Percentiles rank a stretch among this genome's conserved stretches.
Evolutionary conservation across 495 filamentous ascomycete species (phyloP).

Genomic region (Penicillium nucicola): DNA sequence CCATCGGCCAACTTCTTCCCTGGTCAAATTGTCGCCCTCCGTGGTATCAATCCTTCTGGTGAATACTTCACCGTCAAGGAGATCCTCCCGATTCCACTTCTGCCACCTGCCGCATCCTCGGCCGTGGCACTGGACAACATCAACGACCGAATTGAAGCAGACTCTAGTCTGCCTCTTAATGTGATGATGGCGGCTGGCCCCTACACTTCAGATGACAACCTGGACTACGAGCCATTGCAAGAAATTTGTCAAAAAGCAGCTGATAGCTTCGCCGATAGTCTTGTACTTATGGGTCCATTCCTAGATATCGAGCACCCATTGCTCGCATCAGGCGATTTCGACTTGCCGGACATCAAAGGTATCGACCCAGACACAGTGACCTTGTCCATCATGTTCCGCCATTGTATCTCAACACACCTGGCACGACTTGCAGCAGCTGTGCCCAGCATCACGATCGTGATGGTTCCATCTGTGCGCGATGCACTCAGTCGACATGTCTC

Average conservation of each 20-base stretch:
- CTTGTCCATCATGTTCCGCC: slow-evolving; percentile 77
- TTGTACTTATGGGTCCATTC: slow-evolving; percentile 84
- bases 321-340: slow-evolving; percentile 85
- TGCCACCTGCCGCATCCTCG: slow-evolving; percentile 65
- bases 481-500: slow-evolving; percentile 76
- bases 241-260: slow-evolving; percentile 75
- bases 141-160: slow-evolving; percentile 62
- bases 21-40: slow-evolving; percentile 85
- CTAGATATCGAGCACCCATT: slow-evolving; percentile 87
- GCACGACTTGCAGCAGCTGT: slow-evolving; percentile 61
- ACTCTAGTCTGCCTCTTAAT: slow-evolving; percentile 63
- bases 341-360: slow-evolving; percentile 70
- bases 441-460: slow-evolving; percentile 73
- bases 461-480: slow-evolving; percentile 87
- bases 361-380: slow-evolving; percentile 74
- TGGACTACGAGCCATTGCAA: slow-evolving; percentile 81
- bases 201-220: slow-evolving; percentile 86
- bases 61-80: slow-evolving; percentile 78
- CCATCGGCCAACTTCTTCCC: slow-evolving; percentile 83
- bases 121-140: slow-evolving; percentile 57
- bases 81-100: slow-evolving; percentile 67
- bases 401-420: slow-evolving; percentile 67
- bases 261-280: slow-evolving; percentile 69
- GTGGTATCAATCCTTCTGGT: slow-evolving; percentile 83
- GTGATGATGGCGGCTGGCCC: slow-evolving; percentile 79